These are phyloP conservation scores for Talaromyces piceae DNA, from an alignment of 2,329 filamentous ascomycete species.

Conservation along the genomic window DNA sequence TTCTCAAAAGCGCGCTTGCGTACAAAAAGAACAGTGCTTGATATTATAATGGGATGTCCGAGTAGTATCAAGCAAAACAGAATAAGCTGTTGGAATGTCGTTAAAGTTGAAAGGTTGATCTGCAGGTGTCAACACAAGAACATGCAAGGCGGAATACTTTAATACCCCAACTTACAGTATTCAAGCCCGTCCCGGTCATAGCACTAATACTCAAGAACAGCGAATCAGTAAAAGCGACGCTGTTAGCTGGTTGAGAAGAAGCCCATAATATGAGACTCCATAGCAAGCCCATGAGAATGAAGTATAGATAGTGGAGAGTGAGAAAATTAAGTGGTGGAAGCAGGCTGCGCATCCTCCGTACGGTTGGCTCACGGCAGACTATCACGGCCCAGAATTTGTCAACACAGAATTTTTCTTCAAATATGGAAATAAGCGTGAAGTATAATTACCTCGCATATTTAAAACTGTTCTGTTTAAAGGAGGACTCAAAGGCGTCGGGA, in stretches of 20 bases:
- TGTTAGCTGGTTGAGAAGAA: conserved; percentile 44
- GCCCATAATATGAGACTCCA: conserved; percentile 54
- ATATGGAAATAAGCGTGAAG: not conserved
- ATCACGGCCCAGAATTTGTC: not conserved
- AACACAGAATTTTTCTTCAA: not conserved
- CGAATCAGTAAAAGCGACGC: conserved; percentile 56
- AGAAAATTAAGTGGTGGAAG: conserved; percentile 50
- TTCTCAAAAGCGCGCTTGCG: conserved; percentile 56
- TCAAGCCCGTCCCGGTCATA: conserved; percentile 61
- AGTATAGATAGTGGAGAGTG: conserved; percentile 61
- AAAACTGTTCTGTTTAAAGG: not conserved
- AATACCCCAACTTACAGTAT: conserved; percentile 42
- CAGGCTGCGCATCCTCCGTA: conserved; percentile 18
- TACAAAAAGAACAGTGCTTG: conserved; percentile 55
- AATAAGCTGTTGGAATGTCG: conserved; percentile 60
- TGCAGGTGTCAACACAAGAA: conserved; percentile 10
- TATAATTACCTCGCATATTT: conserved; percentile 1
- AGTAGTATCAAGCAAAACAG: conserved; percentile 59
- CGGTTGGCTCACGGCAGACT: conserved; percentile 7
- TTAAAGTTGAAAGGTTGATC: conserved; percentile 50
- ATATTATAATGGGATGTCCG: conserved; percentile 61
- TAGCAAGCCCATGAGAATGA: conserved; percentile 49
- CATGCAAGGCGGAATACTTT: conserved; percentile 18
- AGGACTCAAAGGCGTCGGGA: not conserved
- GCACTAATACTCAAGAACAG: conserved; percentile 60